Conservation (phyloP, 2,329 filamentous ascomycete species). For the Calonectria hongkongensis region DNA sequence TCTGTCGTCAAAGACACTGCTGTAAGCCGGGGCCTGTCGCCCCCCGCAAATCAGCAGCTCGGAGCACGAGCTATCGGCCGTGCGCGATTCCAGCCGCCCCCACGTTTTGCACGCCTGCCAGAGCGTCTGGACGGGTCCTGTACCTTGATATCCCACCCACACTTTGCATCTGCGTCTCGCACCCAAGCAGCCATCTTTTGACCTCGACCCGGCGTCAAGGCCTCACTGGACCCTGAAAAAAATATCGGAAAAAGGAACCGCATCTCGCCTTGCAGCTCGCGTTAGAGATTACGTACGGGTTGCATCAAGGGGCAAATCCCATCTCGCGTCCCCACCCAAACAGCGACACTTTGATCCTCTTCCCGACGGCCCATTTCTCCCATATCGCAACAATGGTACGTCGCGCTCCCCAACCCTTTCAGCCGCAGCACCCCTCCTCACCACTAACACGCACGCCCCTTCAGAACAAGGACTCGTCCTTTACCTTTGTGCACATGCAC, state of each 20-base stretch:
- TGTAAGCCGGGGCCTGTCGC: constrained; percentile 8
- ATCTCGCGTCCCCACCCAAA: neutral
- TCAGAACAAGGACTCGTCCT: constrained; percentile 83
- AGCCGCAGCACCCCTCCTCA: neutral
- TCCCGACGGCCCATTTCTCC: neutral
- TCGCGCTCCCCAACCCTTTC: neutral
- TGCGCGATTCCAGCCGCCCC: constrained; percentile 4
- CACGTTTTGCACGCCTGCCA: constrained; percentile 3
- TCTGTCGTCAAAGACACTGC: neutral
- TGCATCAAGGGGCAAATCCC: neutral
- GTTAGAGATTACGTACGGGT: neutral
- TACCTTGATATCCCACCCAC: constrained; percentile 25
- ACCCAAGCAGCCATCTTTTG: neutral
- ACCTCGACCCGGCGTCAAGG: neutral
- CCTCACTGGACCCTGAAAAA: constrained; percentile 8
- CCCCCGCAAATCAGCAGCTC: constrained; percentile 13
- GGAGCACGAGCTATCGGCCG: neutral
- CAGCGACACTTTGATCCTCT: neutral
- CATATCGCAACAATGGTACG: constrained; percentile 40
- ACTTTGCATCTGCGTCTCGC: constrained; percentile 10
- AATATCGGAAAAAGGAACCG: neutral
- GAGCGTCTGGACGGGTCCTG: constrained; percentile 12
- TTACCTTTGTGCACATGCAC: constrained; percentile 86
- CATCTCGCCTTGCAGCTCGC: neutral
- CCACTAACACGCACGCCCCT: neutral